Evolutionary conservation across 1,284 basidiomycete species (phyloP).

Genomic region (Pyrrhoderma lamaoense): DNA sequence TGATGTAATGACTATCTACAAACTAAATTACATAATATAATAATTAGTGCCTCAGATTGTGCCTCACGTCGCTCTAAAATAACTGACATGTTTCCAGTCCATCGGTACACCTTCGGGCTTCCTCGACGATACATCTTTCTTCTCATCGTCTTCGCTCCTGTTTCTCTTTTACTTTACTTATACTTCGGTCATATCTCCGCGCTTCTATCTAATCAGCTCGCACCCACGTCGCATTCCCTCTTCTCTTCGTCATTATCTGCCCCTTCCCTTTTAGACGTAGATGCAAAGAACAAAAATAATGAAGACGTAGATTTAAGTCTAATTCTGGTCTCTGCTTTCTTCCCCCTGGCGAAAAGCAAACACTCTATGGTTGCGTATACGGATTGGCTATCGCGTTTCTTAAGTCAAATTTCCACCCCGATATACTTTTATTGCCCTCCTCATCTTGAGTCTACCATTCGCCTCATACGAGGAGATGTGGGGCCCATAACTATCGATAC

Average conservation of each 20-base stretch:
- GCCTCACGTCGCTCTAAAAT: too few relatives aligned
- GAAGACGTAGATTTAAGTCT: constrained; percentile 27
- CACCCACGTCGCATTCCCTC: constrained; percentile 3
- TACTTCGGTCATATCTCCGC: constrained; percentile 11
- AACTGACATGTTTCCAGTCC: too few relatives aligned
- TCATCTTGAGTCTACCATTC: constrained; percentile 31
- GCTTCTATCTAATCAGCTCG: constrained; percentile 6
- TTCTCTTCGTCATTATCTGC: not conserved
- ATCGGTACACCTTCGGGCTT: not conserved
- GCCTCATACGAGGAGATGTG: constrained; percentile 25
- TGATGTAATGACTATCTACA: too few relatives aligned
- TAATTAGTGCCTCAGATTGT: too few relatives aligned
- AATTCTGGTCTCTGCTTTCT: constrained; percentile 44
- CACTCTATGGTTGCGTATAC: constrained; percentile 36
- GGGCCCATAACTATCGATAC: constrained; percentile 37
- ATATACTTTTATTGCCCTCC: constrained; percentile 46
- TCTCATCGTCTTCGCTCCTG: constrained; percentile 13
- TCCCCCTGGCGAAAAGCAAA: constrained; percentile 42
- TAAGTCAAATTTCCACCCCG: constrained; percentile 37
- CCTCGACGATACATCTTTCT: constrained; percentile 10
- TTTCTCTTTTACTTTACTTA: constrained; percentile 8
- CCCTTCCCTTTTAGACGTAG: not conserved
- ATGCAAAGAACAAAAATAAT: not conserved
- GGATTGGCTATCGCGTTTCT: constrained; percentile 35
- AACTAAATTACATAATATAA: too few relatives aligned